Evolutionary conservation across 2,329 filamentous ascomycete genomes (phyloP), one percentile per base, ranked within the genome.

Genomic region (Curvularia verruculosa): DNA sequence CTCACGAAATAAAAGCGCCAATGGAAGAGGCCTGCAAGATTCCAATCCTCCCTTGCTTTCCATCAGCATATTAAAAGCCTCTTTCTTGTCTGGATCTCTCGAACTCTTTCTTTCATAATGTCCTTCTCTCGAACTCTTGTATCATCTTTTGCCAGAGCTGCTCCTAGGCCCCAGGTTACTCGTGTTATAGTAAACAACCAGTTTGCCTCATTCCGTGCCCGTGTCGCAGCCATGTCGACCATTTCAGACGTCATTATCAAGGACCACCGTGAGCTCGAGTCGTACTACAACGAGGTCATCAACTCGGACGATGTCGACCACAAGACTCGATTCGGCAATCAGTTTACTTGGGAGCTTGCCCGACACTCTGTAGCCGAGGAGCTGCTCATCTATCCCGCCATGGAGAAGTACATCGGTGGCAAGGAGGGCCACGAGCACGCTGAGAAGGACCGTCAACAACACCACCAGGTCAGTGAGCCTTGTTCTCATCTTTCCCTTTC

Each of bases 311-410:
- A 82, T 49, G 63, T 66, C 29, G 81, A 82, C 29, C 74, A 79
- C 24, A 75, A 79, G 52, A 73, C 71, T 5, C 75, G 79, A 12
- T 83, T 75, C 56, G 78, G 81, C 54, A 84, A 84, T 52, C 78
- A 82, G 56, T 82, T 84, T 58, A 79, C 78, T 13, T 84, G 82
- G 82, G 80, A 83, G 56, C 73, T 84, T 0, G 79, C 82, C 24
- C 79, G 82, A 9, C 82, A 84, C 65, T 77, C 80, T 0, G 75
- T 84, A 49, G 81, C 78, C 8, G 81, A 84, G 57, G 83, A 84
- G 60, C 66, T 84, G 5, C 69, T 75, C 6, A 64, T 77, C 8
- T 77, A 77, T 56, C 74, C 75, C 9, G 73, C 70, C 2, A 70
- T 77, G 59, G 73, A 75, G 56, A 72, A 75, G 56, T 69, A 76